Base-by-base conservation (phyloP, 2,329 filamentous ascomycete species). In the Xylaria sp. region DNA sequence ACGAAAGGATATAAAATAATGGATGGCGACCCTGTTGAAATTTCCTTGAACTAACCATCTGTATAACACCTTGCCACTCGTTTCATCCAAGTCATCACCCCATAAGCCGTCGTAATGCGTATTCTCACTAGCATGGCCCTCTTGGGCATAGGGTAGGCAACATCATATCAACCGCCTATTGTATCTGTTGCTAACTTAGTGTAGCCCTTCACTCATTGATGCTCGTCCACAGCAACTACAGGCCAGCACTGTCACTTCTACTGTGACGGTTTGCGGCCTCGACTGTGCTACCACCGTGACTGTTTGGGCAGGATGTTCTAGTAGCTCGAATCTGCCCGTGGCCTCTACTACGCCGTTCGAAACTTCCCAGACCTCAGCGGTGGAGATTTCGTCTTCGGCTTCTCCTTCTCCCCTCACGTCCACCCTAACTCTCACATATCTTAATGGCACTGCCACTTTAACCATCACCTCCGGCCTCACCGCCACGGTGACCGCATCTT, bases 281-380 rank as follows among this genome's bases (percentile, higher is more conserved):
- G 67, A 64, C 21, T 78, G 76, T 58, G 75, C 72, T 1, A 74
- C 75, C 2, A 74, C 75, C 3, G 72, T 75, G 14, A 78, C 77
- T 17, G 70, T 78, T 14, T 73, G 65, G 61, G 62, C 68, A 11
- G 72, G 68, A 50, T 79, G 77, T 45, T 72, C 74, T 45, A 64
- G 57, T 42, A 68, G 59, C 39, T 69, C 65, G 6, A 72, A 67
- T 42, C 24, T 67, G 3, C 63, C 69, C 11, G 67, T 39, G 30
- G 64, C 57, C n/a, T 67, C 71, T 11, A 69, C 72, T 19, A 48
- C 69, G 6, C 61, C 68, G 11, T 36, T 63, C 17, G 71, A 65
- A 45, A 70, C 61, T 36, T 75, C 73, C 8, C 56, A 68, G 14
- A 73, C 68, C 9, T 65, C 68, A 36, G 19, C 58, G 45, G 58